Evolutionary conservation across 2,329 filamentous ascomycete genomes (phyloP), one percentile per base, ranked within the genome.

Genomic region (Fusarium sulawesiense): DNA sequence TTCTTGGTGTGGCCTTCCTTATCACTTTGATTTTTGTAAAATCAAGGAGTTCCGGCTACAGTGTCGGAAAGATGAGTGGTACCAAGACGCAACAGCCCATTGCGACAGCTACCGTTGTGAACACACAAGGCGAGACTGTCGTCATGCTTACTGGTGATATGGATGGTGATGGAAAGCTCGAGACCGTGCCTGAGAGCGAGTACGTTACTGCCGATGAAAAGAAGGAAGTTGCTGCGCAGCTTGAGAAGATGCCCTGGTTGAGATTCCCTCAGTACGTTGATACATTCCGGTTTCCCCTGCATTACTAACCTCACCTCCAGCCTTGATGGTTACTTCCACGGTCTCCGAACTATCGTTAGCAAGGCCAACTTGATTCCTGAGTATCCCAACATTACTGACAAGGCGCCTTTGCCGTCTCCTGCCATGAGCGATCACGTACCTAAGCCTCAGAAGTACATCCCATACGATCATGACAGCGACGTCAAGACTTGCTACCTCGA

Each of bases 261-360:
- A 76, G 74, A 49, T 83, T 80, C 60, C 78, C 71, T 71, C 80
- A 80, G 80, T 81, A 71, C 30, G 79, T 77, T 20, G 25, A 23
- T 42, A 30, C 46, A 46, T 20, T n/a, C 20, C 14, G 5, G 8
- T 30, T 32, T n/a, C 14, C 11, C 10, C 25, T 27, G 34, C 32
- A 21, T 51, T 23, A 46, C 73, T 75, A 73, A 76, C 53, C 42
- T 42, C 21, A 1, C 34, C 32, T 9, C 16, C 68, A 97, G 95
- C 73, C 89, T 97, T 57, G 89, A 91, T 71, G 87, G 91, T 46
- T 97, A 95, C 78, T 93, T 93, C 79, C 89, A 91, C 42, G 94
- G 94, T 7, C 84, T 97, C 58, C 88, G 90, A 72, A 88, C 88
- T 0, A 78, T 97, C 60, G 89, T 94, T 3, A 82, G 86, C 27